phyloP scores from a whole-genome alignment of 2,329 filamentous ascomycete species.

The Myrmaecium sp. region DNA sequence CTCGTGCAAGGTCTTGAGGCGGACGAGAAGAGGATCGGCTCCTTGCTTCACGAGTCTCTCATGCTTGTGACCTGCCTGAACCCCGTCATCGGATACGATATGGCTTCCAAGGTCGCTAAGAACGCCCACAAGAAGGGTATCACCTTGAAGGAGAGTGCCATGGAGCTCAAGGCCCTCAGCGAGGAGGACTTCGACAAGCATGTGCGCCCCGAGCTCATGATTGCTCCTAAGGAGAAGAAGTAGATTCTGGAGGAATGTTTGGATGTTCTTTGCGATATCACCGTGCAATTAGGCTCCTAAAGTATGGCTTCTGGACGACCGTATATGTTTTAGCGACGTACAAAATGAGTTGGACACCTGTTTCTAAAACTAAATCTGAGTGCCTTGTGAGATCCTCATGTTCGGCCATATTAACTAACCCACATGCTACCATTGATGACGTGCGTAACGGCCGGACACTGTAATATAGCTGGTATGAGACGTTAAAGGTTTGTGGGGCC shows the following conservation, averaged over 20 bases:
- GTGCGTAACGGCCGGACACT: too few relatives aligned
- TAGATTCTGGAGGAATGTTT: constrained; percentile 14
- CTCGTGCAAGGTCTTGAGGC: constrained; percentile 75
- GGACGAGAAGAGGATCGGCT: constrained; percentile 81
- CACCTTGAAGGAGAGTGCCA: constrained; percentile 81
- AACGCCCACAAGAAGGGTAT: constrained; percentile 97
- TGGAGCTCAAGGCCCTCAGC: constrained; percentile 81
- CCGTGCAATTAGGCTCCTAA: too few relatives aligned
- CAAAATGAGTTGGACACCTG: too few relatives aligned
- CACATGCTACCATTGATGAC: too few relatives aligned
- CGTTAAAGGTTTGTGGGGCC: too few relatives aligned
- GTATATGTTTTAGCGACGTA: too few relatives aligned
- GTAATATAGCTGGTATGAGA: too few relatives aligned
- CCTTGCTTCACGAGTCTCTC: constrained; percentile 85
- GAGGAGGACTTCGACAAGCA: constrained; percentile 79
- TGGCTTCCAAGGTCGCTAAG: constrained; percentile 94
- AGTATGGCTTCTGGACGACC: too few relatives aligned
- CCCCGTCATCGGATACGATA: constrained; percentile 93
- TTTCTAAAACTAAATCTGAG: too few relatives aligned
- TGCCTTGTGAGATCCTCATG: too few relatives aligned
- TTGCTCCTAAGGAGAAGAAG: constrained; percentile 60
- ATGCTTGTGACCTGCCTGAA: constrained; percentile 98
- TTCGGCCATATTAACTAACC: too few relatives aligned
- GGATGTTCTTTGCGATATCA: too few relatives aligned
- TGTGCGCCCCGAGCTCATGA: constrained; percentile 89